Base-by-base conservation (phyloP, 176 grass and related monocot genomes). In the Raddia distichophylla region DNA sequence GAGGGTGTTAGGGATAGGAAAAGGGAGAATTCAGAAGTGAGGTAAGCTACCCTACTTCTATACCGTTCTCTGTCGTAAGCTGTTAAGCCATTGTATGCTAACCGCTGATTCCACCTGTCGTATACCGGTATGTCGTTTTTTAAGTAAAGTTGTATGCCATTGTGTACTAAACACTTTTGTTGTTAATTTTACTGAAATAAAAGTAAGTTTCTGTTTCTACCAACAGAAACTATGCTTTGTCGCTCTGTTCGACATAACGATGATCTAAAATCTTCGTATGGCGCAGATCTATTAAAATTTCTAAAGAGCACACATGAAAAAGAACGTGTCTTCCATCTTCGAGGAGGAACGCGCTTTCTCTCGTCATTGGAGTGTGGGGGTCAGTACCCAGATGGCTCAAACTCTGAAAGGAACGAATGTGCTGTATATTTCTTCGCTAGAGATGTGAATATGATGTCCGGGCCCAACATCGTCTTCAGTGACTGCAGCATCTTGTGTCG, bases 381-480 rank as follows among this genome's bases (percentile, higher is more conserved):
- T 69, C 37, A 43, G 22, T 51, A 56, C 27, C 62, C 1, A 82
- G 9, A 13, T 71, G 15, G 49, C 54, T 71, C 15, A 71, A 48
- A 61, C 55, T 18, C 45, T n/a, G 8, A 14, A 3, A 10, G 17
- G 16, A 70, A 66, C 35, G 14, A 34, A 56, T 37, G 7, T 35
- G 47, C 63, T 6, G 8, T 43, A 22, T 52, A 53, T 62, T 75
- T 75, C 70, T 62, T 51, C 7, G 20, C 27, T 27, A 27, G 27
- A 40, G 2, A 40, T 40, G 37, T 40, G 37, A 40, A 40, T 71
- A 64, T 58, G 56, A 71, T 19, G 14, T 44, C 27, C n/a, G 75
- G 77, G 48, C 64, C 77, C 71, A 81, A 27, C 58, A 73, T 85
- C 57, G 17, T 71, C 56, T 76, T 75, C 57, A 49, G 47, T 40